phyloP scores from a whole-genome alignment of 371 early-diverging fungal genomes.

The Syncephalastrum sp. region DNA sequence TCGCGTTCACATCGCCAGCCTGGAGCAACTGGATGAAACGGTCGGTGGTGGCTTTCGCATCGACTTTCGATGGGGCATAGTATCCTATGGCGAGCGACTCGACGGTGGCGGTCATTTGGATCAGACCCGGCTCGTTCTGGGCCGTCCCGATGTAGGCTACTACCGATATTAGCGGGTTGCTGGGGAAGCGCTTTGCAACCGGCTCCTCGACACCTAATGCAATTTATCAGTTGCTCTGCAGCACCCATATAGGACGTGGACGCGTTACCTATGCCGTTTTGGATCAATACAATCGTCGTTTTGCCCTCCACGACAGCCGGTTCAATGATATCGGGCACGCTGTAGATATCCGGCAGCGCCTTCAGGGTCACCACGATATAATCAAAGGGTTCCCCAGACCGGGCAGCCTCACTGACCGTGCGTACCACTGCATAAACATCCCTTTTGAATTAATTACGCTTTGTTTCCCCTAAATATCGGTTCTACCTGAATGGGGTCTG shows the following conservation, averaged over 20 bases:
- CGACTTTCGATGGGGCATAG: constrained; percentile 19
- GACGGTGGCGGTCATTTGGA: constrained; percentile 35
- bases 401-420: constrained; percentile 50
- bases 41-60: constrained; percentile 17
- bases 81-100: constrained; percentile 30
- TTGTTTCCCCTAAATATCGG: too few species aligned
- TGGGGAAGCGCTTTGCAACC: constrained; percentile 59
- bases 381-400: constrained; percentile 52
- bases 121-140: constrained; percentile 59
- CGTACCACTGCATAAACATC: constrained; percentile 37
- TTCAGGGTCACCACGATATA: constrained; percentile 78
- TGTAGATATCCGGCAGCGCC: constrained; percentile 64
- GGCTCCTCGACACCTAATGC: constrained; percentile 63
- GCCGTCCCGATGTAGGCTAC: constrained; percentile 76
- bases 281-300: constrained; percentile 76
- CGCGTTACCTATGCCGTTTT: constrained; percentile 75
- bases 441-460: too few species aligned
- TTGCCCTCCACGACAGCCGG: constrained; percentile 57
- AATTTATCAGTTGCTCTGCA: background rate
- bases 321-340: constrained; percentile 61
- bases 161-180: constrained; percentile 67
- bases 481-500: constrained; percentile 56
- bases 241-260: background rate
- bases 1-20: constrained; percentile 48
- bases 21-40: constrained; percentile 35